phyloP scores from a whole-genome alignment of 73 alveolate species.

The Tetrahymena elliotti region DNA sequence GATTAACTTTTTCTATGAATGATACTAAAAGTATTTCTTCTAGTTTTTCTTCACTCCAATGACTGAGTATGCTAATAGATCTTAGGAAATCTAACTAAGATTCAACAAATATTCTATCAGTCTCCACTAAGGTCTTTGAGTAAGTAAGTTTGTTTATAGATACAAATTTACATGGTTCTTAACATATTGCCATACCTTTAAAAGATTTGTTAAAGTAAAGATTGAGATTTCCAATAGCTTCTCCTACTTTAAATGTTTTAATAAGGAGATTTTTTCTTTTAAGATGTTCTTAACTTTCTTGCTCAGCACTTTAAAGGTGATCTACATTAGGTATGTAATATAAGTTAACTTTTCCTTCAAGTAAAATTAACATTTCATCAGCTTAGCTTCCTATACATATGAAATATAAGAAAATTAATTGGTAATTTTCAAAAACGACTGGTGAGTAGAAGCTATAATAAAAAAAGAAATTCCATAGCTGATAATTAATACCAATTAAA shows the following conservation, averaged over 20 bases:
- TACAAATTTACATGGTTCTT: neutral
- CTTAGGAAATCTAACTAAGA: neutral
- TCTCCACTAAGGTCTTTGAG: neutral
- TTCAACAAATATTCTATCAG: neutral
- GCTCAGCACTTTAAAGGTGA: neutral
- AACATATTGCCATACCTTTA: neutral
- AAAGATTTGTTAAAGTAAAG: neutral
- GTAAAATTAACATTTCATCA: neutral
- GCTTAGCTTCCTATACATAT: neutral
- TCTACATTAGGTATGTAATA: neutral
- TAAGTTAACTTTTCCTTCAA: neutral
- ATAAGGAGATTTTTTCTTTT: neutral
- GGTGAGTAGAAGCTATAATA: neutral
- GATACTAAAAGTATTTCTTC: neutral
- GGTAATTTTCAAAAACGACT: neutral
- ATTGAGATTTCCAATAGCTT: neutral
- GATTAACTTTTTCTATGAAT: neutral
- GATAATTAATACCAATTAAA: too few relatives aligned
- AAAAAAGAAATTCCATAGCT: neutral
- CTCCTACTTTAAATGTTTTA: neutral
- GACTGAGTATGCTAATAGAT: neutral
- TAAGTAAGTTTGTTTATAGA: neutral
- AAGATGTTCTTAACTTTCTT: neutral
- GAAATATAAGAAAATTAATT: neutral
- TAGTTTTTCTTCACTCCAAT: neutral